Conservation (phyloP, 2,329 filamentous ascomycete genomes). For the Bisporella sp. region DNA sequence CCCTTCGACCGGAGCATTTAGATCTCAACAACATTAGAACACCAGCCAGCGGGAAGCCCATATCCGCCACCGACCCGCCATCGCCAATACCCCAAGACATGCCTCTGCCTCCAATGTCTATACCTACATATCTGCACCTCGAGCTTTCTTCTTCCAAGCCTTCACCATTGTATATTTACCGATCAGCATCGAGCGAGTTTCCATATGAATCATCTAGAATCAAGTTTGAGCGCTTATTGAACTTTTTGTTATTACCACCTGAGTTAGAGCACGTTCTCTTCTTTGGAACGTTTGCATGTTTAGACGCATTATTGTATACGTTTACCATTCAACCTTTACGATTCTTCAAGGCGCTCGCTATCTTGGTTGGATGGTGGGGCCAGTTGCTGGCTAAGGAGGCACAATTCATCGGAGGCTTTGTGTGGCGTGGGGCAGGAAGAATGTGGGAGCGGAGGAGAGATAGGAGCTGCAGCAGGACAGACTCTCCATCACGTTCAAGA, state of each 20-base stretch:
- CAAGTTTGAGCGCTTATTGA: constrained; percentile 86
- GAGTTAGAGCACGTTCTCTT: constrained; percentile 78
- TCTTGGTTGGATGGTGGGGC: constrained; percentile 73
- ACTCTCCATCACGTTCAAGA: constrained; percentile 18
- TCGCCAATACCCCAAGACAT: constrained; percentile 35
- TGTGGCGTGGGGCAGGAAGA: constrained; percentile 72
- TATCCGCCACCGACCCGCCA: constrained; percentile 13
- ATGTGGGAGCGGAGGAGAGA: constrained; percentile 58
- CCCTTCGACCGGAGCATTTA: constrained; percentile 19
- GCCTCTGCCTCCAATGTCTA: constrained; percentile 56
- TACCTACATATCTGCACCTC: constrained; percentile 58
- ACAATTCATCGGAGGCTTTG: constrained; percentile 64
- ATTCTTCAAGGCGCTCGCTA: constrained; percentile 72
- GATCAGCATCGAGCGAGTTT: constrained; percentile 46
- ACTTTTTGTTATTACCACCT: constrained; percentile 76
- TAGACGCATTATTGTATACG: constrained; percentile 94
- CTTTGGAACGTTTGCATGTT: constrained; percentile 84
- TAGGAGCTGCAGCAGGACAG: constrained; percentile 33
- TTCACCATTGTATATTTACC: constrained; percentile 59
- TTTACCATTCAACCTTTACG: constrained; percentile 91
- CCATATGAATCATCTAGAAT: constrained; percentile 90
- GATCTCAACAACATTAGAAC: constrained; percentile 17
- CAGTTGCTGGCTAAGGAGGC: constrained; percentile 66
- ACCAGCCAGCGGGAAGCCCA: constrained; percentile 6
- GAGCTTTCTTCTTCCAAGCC: constrained; percentile 56